Conservation (phyloP, 2,329 filamentous ascomycete species). For the Neofusicoccum laricinum region DNA sequence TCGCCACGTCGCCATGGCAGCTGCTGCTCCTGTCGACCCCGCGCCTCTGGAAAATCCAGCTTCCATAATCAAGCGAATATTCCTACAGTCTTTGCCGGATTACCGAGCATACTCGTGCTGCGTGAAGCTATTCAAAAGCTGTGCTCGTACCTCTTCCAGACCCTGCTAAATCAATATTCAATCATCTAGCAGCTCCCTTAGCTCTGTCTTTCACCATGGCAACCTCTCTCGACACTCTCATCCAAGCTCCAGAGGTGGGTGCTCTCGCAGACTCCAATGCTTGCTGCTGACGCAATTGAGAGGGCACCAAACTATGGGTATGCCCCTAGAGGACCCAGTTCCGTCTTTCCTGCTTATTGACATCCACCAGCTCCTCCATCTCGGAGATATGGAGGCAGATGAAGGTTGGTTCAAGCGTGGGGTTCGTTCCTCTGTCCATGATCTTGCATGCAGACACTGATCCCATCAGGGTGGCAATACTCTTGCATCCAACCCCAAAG, state of each 20-base stretch:
- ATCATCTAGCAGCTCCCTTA: neutral
- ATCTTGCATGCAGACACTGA: neutral
- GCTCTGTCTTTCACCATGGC: neutral
- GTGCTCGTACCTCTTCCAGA: neutral
- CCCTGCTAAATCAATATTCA: neutral
- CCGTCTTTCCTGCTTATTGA: neutral
- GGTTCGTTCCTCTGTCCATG: neutral
- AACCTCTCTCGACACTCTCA: constrained; percentile 21
- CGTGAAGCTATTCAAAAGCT: neutral
- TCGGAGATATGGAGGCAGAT: constrained; percentile 35
- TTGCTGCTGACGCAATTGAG: neutral
- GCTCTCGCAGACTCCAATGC: neutral
- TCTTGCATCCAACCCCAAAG: constrained; percentile 28
- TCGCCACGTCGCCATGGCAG: neutral
- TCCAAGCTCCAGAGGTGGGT: constrained; percentile 23
- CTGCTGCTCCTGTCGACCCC: neutral
- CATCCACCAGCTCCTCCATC: constrained; percentile 28
- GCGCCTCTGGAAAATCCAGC: neutral
- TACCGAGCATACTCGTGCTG: neutral
- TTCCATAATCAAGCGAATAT: neutral
- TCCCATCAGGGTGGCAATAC: constrained; percentile 24
- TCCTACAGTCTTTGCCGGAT: neutral
- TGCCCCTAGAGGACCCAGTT: neutral
- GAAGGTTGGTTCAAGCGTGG: constrained; percentile 36
- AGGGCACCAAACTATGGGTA: constrained; percentile 39